A percentile compares a stretch with the other conserved stretches of the same genome.
phyloP scores from a whole-genome alignment of 2,329 filamentous ascomycete species.

The Verticillium klebahnii region DNA sequence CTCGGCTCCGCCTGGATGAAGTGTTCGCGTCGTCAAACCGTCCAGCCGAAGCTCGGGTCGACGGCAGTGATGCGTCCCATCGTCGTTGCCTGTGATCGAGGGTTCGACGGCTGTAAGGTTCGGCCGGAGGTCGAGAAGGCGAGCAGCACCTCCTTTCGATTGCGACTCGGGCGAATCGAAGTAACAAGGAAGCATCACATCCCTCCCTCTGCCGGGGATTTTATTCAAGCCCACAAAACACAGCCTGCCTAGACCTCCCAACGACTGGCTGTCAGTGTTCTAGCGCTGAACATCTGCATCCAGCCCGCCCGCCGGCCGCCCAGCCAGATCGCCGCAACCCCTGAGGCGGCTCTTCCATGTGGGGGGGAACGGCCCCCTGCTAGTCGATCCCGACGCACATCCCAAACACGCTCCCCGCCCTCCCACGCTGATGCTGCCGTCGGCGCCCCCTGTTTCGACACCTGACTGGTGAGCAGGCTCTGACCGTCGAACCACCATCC shows the following conservation, averaged over 20 bases:
- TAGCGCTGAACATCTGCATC: background rate
- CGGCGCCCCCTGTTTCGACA: background rate
- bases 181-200: no score
- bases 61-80: no score
- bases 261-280: background rate
- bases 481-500: background rate
- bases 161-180: no score
- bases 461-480: background rate
- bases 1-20: background rate
- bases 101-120: no score
- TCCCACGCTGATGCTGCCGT: background rate
- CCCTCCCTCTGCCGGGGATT: no score
- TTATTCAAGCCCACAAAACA: background rate
- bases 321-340: background rate
- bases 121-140: no score
- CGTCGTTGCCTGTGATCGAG: no score
- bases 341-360: background rate
- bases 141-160: no score
- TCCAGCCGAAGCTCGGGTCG: no score
- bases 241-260: background rate
- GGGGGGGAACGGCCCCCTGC: background rate
- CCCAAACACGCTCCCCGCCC: background rate
- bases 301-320: background rate
- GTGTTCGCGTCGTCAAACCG: background rate
- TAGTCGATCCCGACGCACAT: background rate